Conservation (phyloP, 108 stramenopile genomes). For the Cyclostephanos tholiformis region DNA sequence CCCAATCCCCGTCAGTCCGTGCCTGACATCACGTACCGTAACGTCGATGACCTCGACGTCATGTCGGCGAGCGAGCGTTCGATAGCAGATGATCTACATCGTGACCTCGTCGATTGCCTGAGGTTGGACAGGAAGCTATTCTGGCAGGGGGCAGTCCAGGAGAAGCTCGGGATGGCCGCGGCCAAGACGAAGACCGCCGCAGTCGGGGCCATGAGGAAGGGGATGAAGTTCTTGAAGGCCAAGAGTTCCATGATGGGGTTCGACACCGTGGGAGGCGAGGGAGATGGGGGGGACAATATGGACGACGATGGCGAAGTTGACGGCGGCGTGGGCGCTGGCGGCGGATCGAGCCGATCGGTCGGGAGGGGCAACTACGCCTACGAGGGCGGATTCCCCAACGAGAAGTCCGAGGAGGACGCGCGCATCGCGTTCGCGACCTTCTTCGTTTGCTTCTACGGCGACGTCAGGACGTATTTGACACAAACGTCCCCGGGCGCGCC, state of each 20-base stretch:
- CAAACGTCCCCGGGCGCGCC: slow-evolving; percentile 30
- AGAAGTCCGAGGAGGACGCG: slow-evolving; percentile 50
- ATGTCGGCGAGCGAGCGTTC: slow-evolving; percentile 25
- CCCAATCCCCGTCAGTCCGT: slow-evolving; percentile 30
- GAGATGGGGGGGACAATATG: neutral
- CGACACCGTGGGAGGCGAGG: neutral
- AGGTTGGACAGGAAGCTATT: slow-evolving; percentile 43
- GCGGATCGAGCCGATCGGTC: slow-evolving; percentile 18
- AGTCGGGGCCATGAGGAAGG: slow-evolving; percentile 40
- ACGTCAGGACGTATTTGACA: slow-evolving; percentile 45
- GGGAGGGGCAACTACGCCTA: slow-evolving; percentile 44
- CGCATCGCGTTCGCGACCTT: slow-evolving; percentile 49
- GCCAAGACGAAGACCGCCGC: slow-evolving; percentile 38
- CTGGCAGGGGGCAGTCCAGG: slow-evolving; percentile 50
- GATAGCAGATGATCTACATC: slow-evolving; percentile 37
- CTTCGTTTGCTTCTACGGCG: slow-evolving; percentile 51
- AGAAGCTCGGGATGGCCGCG: slow-evolving; percentile 48
- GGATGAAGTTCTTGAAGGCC: slow-evolving; percentile 37
- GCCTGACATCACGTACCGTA: slow-evolving; percentile 47
- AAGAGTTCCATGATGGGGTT: slow-evolving; percentile 17
- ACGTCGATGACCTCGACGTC: slow-evolving; percentile 26
- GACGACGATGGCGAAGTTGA: slow-evolving; percentile 24
- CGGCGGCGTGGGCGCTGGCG: slow-evolving; percentile 8
- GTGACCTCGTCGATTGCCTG: slow-evolving; percentile 36
- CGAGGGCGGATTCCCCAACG: slow-evolving; percentile 42